Evolutionary conservation across 805 yeast species (phyloP), one percentile per base, ranked within the genome.

Genomic region (Wickerhamiella dianesei): DNA sequence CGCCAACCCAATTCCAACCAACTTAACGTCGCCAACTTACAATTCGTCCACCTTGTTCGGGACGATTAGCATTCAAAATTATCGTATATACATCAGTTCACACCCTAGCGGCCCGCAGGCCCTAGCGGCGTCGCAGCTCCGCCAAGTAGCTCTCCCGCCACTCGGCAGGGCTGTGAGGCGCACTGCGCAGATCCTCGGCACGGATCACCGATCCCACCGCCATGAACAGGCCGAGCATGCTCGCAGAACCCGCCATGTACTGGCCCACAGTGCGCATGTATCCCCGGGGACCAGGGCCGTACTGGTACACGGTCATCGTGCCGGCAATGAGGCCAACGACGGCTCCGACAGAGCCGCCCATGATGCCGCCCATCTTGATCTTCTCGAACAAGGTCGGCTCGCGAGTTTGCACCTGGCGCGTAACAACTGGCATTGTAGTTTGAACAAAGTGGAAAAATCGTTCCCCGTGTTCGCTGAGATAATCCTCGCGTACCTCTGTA

Each of bases 241-340:
- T 96, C 2, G 95, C 96, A 3, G 96, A 85, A 47, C 96, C 96
- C 58, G 82, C 80, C 66, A 92, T 88, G 67, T 88, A 92, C 68
- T 89, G 95, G 48, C 98, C 97, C 60, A 92, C 70, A 1, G 96
- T 89, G 69, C 95, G 80, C 80, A 92, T 83, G 48, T 85, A 85
- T 48, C 99, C 99, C 60, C 85, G 83, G 43, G 99, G 98, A 13
- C 95, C 96, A n/a, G 98, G 92, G 17, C 99, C 99, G 55, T 82
- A 80, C 48, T 87, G 88, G 54, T 86, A 64, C 56, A 94, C 82
- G 49, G 96, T 81, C 60, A 84, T 79, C 20, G 96, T 95, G 44
- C 97, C 98, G 64, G 89, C 92, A 54, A 94, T 69, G 43, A 89
- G 81, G 52, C 98, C 98, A 37, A 89, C 86, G 59, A 94, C 92